phyloP scores from a whole-genome alignment of 441 rosid species.

The Euphorbia celastroides region DNA sequence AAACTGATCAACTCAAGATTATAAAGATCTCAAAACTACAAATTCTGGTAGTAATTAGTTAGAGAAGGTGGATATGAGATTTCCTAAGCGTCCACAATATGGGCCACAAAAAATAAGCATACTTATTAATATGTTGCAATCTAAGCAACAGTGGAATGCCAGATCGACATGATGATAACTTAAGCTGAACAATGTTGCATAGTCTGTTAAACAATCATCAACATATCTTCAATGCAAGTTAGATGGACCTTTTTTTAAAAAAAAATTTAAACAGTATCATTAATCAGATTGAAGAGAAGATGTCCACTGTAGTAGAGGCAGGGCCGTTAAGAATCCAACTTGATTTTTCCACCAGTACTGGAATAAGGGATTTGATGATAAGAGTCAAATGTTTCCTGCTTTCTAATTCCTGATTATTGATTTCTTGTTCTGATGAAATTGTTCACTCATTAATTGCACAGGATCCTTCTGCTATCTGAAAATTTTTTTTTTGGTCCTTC shows the following conservation, averaged over 20 bases:
- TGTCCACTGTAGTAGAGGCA: not conserved
- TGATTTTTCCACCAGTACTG: not conserved
- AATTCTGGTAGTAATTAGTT: not conserved
- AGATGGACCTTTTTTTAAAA: not conserved
- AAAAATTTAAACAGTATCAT: not conserved
- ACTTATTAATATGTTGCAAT: not conserved
- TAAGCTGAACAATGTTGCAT: not conserved
- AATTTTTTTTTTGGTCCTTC: not conserved
- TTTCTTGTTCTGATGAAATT: not conserved
- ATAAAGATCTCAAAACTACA: not conserved
- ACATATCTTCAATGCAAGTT: slow-evolving; percentile 1
- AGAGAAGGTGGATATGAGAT: not conserved
- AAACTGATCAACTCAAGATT: slow-evolving; percentile 9
- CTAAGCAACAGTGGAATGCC: not conserved
- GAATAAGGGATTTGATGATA: not conserved
- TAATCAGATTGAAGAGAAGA: not conserved
- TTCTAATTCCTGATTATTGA: not conserved
- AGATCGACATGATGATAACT: not conserved
- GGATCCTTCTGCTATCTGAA: not conserved
- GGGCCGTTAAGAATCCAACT: not conserved
- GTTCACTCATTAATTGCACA: not conserved
- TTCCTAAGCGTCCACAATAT: not conserved
- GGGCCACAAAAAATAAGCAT: not conserved
- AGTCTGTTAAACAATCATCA: not conserved
- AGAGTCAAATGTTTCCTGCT: not conserved